phyloP scores from a whole-genome alignment of 805 yeast species.

The Wickerhamiella siamensis region DNA sequence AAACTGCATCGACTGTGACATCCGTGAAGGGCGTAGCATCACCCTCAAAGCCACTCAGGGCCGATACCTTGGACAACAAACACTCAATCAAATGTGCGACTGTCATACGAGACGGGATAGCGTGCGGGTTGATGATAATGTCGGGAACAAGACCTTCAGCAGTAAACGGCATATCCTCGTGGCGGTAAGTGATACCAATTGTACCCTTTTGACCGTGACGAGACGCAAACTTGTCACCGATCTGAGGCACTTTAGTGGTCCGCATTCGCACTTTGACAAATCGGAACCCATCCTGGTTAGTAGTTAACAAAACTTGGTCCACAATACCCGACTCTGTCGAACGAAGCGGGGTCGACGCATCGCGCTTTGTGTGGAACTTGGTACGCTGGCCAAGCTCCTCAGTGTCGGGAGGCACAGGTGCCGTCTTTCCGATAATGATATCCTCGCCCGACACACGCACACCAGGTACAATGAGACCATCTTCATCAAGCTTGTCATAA shows the following conservation, averaged over 20 bases:
- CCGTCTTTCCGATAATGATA: constrained; percentile 95
- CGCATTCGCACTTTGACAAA: constrained; percentile 98
- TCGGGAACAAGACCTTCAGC: constrained; percentile 95
- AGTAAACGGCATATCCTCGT: constrained; percentile 98
- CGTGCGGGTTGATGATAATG: constrained; percentile 94
- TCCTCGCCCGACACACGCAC: constrained; percentile 98
- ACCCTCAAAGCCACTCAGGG: constrained; percentile 93
- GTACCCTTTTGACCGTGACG: constrained; percentile 99
- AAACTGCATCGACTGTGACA: constrained; percentile 94
- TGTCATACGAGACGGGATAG: constrained; percentile 99
- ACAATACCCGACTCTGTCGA: constrained; percentile 97
- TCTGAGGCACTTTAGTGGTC: constrained; percentile 96
- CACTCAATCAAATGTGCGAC: constrained; percentile 99
- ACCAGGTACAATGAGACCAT: constrained; percentile 96
- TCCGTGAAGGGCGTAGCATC: constrained; percentile 99
- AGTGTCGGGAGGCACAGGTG: constrained; percentile 98
- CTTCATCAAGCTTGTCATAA: constrained; percentile 94
- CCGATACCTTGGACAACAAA: constrained; percentile 85
- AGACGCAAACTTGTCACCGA: constrained; percentile 98
- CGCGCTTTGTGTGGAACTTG: constrained; percentile 94
- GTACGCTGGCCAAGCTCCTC: constrained; percentile 98
- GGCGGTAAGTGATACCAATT: constrained; percentile 95
- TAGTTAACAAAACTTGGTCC: constrained; percentile 91
- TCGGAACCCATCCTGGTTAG: constrained; percentile 95
- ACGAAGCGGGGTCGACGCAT: constrained; percentile 94